These are phyloP conservation scores for Lactifluus piperatus DNA, from an alignment of 768 basidiomycete species.

Conservation along the genomic window DNA sequence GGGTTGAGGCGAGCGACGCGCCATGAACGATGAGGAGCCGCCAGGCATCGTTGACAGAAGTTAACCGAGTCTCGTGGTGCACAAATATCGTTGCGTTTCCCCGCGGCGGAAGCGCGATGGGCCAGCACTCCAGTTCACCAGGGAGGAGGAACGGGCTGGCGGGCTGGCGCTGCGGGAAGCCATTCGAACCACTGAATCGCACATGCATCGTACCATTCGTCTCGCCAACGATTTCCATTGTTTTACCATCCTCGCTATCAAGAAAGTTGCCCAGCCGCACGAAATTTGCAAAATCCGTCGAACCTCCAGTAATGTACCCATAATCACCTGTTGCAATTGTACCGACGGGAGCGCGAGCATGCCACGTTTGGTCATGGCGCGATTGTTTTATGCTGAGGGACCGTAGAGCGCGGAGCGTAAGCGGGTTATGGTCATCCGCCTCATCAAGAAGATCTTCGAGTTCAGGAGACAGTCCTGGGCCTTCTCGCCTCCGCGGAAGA, in stretches of 20 bases:
- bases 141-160: conserved; percentile 6
- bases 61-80: conserved; percentile 6
- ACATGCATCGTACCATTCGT: conserved; percentile 11
- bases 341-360: conserved; percentile 6
- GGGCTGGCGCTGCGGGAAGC: conserved; percentile 9
- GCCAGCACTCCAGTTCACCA: conserved; percentile 17
- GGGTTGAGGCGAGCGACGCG: conserved; percentile 5
- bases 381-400: conserved; percentile 2
- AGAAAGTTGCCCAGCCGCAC: conserved; percentile 14
- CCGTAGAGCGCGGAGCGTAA: conserved; percentile 15
- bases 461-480: conserved; percentile 3
- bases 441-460: conserved; percentile 20
- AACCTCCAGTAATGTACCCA: conserved; percentile 8
- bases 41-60: conserved; percentile 16
- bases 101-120: conserved; percentile 8
- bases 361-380: conserved; percentile 16
- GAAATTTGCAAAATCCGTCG: conserved; percentile 13
- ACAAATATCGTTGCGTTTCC: conserved; percentile 10
- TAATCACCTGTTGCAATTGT: conserved; percentile 11
- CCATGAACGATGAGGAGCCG: conserved; percentile 5
- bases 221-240: conserved; percentile 4
- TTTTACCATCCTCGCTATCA: neutral
- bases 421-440: conserved; percentile 5
- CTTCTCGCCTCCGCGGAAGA: conserved; percentile 10
- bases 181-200: neutral